A percentile compares a stretch with the other conserved stretches of the same genome.
phyloP scores from a whole-genome alignment of 331 rosid genomes.

The Pyrus hybrid region DNA sequence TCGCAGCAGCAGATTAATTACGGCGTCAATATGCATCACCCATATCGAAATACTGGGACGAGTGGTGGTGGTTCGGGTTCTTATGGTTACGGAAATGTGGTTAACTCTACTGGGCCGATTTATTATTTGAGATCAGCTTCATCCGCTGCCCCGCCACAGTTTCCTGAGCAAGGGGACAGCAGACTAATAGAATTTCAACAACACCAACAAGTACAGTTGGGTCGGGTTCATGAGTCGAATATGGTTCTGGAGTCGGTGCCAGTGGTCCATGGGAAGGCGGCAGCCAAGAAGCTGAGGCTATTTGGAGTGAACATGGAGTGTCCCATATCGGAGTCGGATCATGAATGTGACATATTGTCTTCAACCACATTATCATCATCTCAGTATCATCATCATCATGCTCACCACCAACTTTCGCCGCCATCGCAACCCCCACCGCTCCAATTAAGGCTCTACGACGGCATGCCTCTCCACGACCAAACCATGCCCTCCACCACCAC shows the following conservation, averaged over 20 bases:
- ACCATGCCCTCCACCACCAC: neutral
- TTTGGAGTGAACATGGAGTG: conserved; percentile 60
- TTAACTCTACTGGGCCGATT: conserved; percentile 14
- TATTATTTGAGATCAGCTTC: conserved; percentile 22
- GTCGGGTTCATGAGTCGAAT: conserved; percentile 13
- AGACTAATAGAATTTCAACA: neutral
- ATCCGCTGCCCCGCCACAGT: neutral
- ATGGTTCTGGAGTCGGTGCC: conserved; percentile 37
- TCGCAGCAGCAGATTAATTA: conserved; percentile 6
- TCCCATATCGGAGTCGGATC: conserved; percentile 17
- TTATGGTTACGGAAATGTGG: conserved; percentile 19
- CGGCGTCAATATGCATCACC: conserved; percentile 1
- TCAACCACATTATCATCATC: neutral
- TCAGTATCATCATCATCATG: neutral
- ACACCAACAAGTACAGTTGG: neutral
- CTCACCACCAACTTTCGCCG: neutral
- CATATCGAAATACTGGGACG: conserved; percentile 11
- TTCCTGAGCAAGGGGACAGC: neutral
- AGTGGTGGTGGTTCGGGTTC: neutral
- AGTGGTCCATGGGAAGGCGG: conserved; percentile 32
- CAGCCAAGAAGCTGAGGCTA: conserved; percentile 39
- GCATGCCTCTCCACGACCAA: conserved; percentile 15
- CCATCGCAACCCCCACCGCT: neutral
- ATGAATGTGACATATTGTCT: conserved; percentile 16
- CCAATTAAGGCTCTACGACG: conserved; percentile 7